phyloP scores from a whole-genome alignment of 2,329 filamentous ascomycete genomes.

The Cryphonectria nitschkei region DNA sequence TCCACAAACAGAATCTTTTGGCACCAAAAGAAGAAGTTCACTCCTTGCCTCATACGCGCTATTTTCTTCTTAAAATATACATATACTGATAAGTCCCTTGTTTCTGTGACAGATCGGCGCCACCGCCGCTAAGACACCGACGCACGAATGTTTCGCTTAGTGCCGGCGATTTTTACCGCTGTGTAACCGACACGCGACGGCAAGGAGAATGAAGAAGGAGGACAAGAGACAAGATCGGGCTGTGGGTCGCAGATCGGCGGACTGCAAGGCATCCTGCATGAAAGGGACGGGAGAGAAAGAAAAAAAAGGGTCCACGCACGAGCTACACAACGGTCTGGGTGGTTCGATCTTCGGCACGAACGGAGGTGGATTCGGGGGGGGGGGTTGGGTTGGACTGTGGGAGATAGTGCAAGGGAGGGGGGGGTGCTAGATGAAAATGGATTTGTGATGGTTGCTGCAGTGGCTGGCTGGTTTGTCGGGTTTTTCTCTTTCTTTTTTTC shows the following conservation, averaged over 20 bases:
- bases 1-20: conserved; percentile 18
- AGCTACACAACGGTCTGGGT: conserved; percentile 2
- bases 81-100: conserved; percentile 28
- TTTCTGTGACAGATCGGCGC: conserved; percentile 33
- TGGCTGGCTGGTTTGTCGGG: background rate
- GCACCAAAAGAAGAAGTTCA: conserved; percentile 27
- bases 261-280: conserved; percentile 11
- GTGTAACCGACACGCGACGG: background rate
- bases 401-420: background rate
- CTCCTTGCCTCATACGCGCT: conserved; percentile 11
- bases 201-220: too few relatives aligned
- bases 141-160: background rate
- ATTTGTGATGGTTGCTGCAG: background rate
- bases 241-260: conserved; percentile 3
- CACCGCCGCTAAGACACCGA: conserved; percentile 26
- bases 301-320: background rate
- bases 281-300: too few relatives aligned
- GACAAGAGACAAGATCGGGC: background rate
- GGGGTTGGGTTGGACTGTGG: background rate
- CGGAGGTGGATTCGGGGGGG: background rate
- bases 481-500: background rate
- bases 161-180: background rate
- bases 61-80: background rate
- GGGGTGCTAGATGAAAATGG: background rate
- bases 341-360: conserved; percentile 1